A percentile compares a stretch with the other conserved stretches of the same genome.
Conservation (phyloP, 495 filamentous ascomycete species). For the Penicillium psychrofluorescens region DNA sequence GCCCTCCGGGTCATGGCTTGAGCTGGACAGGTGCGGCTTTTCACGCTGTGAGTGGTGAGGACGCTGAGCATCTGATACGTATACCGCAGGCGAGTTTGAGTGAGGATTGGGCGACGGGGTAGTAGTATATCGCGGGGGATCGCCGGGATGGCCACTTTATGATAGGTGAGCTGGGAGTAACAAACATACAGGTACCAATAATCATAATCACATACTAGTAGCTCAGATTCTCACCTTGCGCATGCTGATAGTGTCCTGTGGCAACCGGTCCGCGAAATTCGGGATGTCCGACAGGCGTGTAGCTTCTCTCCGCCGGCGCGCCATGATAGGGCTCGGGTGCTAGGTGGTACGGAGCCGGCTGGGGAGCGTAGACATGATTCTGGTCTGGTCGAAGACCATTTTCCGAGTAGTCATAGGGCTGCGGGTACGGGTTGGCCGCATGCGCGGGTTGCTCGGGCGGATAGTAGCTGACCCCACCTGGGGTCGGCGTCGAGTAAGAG, state of each 20-base stretch:
- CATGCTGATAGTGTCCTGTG: slow-evolving; percentile 40
- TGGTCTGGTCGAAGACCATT: slow-evolving; percentile 4
- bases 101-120: slow-evolving; percentile 11
- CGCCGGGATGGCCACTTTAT: slow-evolving; percentile 10
- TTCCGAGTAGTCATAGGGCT: neutral
- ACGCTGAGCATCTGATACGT: slow-evolving; percentile 12
- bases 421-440: neutral
- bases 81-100: slow-evolving; percentile 7
- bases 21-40: slow-evolving; percentile 5
- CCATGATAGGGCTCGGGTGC: slow-evolving; percentile 24
- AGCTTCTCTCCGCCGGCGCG: slow-evolving; percentile 22
- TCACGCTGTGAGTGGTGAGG: slow-evolving; percentile 1
- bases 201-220: slow-evolving; percentile 28
- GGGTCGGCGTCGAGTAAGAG: slow-evolving; percentile 16
- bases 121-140: slow-evolving; percentile 11
- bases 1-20: slow-evolving; percentile 17
- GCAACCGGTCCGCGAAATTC: slow-evolving; percentile 39
- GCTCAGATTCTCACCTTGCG: slow-evolving; percentile 26
- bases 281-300: slow-evolving; percentile 27
- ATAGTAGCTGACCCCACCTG: slow-evolving; percentile 22
- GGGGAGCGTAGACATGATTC: slow-evolving; percentile 17
- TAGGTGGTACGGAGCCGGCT: slow-evolving; percentile 22
- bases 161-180: no score
- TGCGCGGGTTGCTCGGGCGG: slow-evolving; percentile 15
- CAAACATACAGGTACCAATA: neutral